phyloP scores from a whole-genome alignment of 2,329 filamentous ascomycete species.

The Microsporum ferrugineum region DNA sequence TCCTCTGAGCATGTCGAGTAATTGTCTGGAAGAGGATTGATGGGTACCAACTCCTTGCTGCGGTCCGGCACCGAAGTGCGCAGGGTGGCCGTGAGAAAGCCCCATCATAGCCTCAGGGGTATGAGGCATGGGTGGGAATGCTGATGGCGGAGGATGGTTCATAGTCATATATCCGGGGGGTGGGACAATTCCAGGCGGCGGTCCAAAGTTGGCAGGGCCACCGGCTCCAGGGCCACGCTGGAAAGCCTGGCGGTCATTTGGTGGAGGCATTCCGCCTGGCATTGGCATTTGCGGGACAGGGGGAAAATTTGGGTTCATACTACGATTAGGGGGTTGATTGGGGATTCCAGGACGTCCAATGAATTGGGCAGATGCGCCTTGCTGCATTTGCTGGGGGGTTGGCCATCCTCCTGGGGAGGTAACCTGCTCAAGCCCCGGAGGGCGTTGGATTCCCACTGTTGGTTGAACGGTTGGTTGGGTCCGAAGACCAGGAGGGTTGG shows the following conservation, averaged over 20 bases:
- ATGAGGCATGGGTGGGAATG: conserved; percentile 31
- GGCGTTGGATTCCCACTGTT: conserved; percentile 32
- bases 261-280: conserved; percentile 24
- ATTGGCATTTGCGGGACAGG: conserved; percentile 26
- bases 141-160: conserved; percentile 26
- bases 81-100: conserved; percentile 25
- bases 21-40: conserved; percentile 27
- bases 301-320: conserved; percentile 27
- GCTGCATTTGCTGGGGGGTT: conserved; percentile 26
- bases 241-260: conserved; percentile 28
- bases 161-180: conserved; percentile 34
- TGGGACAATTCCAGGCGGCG: conserved; percentile 36
- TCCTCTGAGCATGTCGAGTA: conserved; percentile 36
- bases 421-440: conserved; percentile 35
- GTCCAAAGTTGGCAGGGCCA: conserved; percentile 22
- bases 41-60: conserved; percentile 29
- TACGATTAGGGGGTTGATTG: conserved; percentile 24
- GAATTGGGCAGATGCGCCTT: conserved; percentile 24
- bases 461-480: conserved; percentile 26
- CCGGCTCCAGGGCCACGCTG: conserved; percentile 23
- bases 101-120: conserved; percentile 30
- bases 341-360: conserved; percentile 27
- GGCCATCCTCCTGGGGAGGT: conserved; percentile 32
- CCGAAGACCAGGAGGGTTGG: conserved; percentile 26
- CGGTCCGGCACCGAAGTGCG: conserved; percentile 27